Percentiles rank a stretch among this genome's conserved stretches.
These are phyloP conservation scores for Botrytis paeoniae DNA, from an alignment of 2,329 filamentous ascomycete genomes.

Conservation along the genomic window DNA sequence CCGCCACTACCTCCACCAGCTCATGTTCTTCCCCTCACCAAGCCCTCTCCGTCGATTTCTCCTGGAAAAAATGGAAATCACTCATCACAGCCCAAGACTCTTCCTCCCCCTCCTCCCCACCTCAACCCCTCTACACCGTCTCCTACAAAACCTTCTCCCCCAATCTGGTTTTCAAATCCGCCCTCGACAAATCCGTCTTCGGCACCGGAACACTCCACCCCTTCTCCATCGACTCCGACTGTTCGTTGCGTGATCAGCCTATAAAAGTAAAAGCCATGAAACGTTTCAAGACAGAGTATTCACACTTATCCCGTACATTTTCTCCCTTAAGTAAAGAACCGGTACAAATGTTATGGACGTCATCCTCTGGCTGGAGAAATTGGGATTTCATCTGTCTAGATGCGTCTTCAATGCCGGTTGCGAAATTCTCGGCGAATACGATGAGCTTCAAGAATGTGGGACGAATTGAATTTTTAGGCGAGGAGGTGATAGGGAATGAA, in stretches of 20 bases:
- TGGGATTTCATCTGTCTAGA: constrained; percentile 13
- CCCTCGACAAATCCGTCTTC: constrained; percentile 8
- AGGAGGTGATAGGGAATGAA: constrained; percentile 13
- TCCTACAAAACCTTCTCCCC: constrained; percentile 23
- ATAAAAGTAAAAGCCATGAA: constrained; percentile 24
- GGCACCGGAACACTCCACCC: constrained; percentile 23
- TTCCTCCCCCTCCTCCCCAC: not conserved
- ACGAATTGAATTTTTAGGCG: not conserved
- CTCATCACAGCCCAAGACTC: constrained; percentile 10
- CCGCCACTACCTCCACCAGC: not conserved
- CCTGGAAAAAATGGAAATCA: constrained; percentile 26
- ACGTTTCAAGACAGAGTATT: constrained; percentile 24
- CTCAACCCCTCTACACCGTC: constrained; percentile 23
- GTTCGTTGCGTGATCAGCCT: constrained; percentile 18
- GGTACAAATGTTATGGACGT: constrained; percentile 21
- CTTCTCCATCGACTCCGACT: constrained; percentile 25
- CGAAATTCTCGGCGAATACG: constrained; percentile 5
- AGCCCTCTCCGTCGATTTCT: constrained; percentile 24
- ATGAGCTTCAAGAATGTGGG: not conserved
- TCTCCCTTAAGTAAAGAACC: constrained; percentile 11
- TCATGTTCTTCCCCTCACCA: not conserved
- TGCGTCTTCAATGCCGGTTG: not conserved
- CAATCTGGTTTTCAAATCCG: constrained; percentile 20
- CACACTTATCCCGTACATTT: constrained; percentile 22
- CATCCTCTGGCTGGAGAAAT: not conserved